Base-by-base conservation (phyloP, 352 stramenopile genomes). In the Phytophthora fragariae region DNA sequence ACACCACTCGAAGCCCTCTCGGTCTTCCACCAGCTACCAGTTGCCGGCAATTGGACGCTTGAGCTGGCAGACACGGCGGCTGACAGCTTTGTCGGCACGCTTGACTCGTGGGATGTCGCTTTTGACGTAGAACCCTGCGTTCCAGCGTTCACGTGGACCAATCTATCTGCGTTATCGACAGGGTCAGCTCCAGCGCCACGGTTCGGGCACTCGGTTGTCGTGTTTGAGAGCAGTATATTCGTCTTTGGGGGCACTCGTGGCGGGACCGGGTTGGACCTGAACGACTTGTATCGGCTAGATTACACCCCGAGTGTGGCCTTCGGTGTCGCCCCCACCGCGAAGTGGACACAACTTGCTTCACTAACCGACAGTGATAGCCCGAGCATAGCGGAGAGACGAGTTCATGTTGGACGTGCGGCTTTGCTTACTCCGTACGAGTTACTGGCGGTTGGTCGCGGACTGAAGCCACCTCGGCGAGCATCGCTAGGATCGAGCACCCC, bases 241-340 rank as follows among this genome's bases (percentile, higher is more conserved):
- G 68, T 93, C n/a, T 90, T 78, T 27, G 88, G 86, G 21, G 88
- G 88, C 12, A 63, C 68, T 47, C 84, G 61, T 27, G 77, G 72
- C 5, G 44, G n/a, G 1, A 77, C 76, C n/a, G 68, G 75, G 0
- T 57, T 73, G 44, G 69, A 77, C 11, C 46, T 90, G 21, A 76
- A 70, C 6, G 87, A 94, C 66, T 58, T 94, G 5, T 88, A 88
- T 59, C 82, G 87, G 3, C 60, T 94, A 49, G 84, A 94, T 64
- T 94, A 93, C 46, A 75, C 68, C 1, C 55, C 76, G 0, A 76
- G 49, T 3, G 60, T 67, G 37, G 57, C 41, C 46, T 35, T 41
- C 21, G 50, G 50, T 35, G 71, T 47, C 17, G 62, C 37, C 62
- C 53, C 68, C 19, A 79, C 53, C 35, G 79, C 50, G 3, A 59